A percentile compares a stretch with the other conserved stretches of the same genome.
Conservation (phyloP, 2,329 filamentous ascomycete genomes). For the Beauveria asiatica region DNA sequence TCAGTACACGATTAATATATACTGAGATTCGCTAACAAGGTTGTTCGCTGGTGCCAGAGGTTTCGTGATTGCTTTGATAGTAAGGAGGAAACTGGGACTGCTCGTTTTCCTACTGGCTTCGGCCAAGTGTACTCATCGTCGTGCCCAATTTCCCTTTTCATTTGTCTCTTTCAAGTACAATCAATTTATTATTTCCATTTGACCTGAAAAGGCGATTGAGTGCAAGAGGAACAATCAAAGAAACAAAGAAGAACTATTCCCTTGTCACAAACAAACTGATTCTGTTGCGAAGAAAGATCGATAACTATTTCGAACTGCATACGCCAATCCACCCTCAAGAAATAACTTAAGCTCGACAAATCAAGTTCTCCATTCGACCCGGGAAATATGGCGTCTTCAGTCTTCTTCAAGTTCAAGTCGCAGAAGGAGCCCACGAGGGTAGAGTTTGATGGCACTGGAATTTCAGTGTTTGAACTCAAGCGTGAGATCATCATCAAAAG, state of each 20-base stretch:
- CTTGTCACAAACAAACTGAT: constrained; percentile 4
- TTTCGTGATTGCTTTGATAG: constrained; percentile 13
- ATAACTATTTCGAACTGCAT: not conserved
- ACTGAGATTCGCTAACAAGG: constrained; percentile 9
- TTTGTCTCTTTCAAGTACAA: constrained; percentile 34
- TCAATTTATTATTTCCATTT: constrained; percentile 43
- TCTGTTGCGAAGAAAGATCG: constrained; percentile 1
- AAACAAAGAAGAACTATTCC: constrained; percentile 20
- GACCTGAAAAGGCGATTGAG: constrained; percentile 30
- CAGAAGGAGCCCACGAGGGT: constrained; percentile 92
- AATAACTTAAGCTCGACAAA: not conserved
- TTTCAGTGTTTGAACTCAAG: constrained; percentile 97
- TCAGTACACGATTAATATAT: constrained; percentile 2
- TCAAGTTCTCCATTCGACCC: not conserved
- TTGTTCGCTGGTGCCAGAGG: constrained; percentile 4
- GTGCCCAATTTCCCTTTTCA: constrained; percentile 25
- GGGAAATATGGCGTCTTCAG: constrained; percentile 77
- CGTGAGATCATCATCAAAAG: constrained; percentile 95
- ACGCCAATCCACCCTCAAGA: not conserved
- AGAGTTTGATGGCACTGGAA: constrained; percentile 93
- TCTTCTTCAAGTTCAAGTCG: constrained; percentile 99
- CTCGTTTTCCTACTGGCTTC: constrained; percentile 27
- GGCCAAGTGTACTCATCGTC: constrained; percentile 33
- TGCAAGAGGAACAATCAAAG: constrained; percentile 25
- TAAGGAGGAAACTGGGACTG: constrained; percentile 26